Evolutionary conservation across 176 grass and related monocot species (phyloP).

Genomic region (Carex myosuroides): DNA sequence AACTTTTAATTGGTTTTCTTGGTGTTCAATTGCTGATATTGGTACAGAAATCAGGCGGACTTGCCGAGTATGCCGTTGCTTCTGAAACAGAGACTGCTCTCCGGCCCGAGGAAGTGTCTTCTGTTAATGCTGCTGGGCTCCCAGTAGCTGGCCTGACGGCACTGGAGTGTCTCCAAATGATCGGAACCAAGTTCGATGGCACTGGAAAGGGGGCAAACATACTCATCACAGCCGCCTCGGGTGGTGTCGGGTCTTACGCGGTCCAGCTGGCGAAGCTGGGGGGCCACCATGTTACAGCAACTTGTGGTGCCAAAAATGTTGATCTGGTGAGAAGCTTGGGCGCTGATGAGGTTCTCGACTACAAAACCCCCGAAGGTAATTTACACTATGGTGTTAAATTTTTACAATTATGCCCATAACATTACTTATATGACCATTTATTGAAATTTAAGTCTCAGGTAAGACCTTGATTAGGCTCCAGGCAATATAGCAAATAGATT

Average conservation of each 20-base stretch:
- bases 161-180: conserved; percentile 28
- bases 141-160: conserved; percentile 41
- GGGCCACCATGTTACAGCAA: conserved; percentile 26
- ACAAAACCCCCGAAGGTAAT: conserved; percentile 20
- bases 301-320: conserved; percentile 27
- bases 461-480: too few relatives aligned
- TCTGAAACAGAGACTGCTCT: conserved; percentile 24
- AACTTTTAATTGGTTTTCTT: background rate
- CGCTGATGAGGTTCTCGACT: conserved; percentile 30
- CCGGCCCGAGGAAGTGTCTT: conserved; percentile 30
- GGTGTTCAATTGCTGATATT: background rate
- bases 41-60: conserved; percentile 43
- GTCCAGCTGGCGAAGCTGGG: conserved; percentile 24
- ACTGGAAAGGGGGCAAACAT: conserved; percentile 30
- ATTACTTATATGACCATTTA: background rate
- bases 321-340: conserved; percentile 16
- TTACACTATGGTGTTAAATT: background rate
- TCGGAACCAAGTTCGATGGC: conserved; percentile 48
- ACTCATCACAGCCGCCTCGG: conserved; percentile 17
- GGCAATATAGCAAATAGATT: background rate
- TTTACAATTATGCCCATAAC: background rate
- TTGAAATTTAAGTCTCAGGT: background rate
- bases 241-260: conserved; percentile 13
- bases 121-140: conserved; percentile 33
- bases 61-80: conserved; percentile 50